These are phyloP conservation scores for Torrubiellomyces zombiae DNA, from an alignment of 2,329 filamentous ascomycete genomes.

Conservation along the genomic window DNA sequence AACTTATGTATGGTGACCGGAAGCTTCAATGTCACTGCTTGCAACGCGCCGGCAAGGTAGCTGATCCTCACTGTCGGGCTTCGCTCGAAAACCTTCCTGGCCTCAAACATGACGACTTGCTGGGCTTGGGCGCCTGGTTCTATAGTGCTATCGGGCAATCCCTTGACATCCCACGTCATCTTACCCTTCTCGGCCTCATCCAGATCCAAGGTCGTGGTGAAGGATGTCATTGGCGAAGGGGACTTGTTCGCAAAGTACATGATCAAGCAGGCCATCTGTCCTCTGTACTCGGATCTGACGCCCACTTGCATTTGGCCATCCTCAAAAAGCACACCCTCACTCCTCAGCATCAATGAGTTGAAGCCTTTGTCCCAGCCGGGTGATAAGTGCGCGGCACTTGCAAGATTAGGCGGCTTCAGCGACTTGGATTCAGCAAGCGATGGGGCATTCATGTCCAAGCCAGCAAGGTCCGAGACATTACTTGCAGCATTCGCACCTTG, in stretches of 20 bases:
- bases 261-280: conserved; percentile 89
- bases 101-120: conserved; percentile 90
- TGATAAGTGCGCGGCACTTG: conserved; percentile 79
- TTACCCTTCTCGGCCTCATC: conserved; percentile 46
- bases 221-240: conserved; percentile 66
- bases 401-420: conserved; percentile 62
- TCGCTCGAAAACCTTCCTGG: conserved; percentile 63
- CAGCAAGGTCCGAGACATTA: conserved; percentile 52
- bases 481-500: conserved; percentile 37
- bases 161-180: conserved; percentile 75
- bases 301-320: conserved; percentile 89
- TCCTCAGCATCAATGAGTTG: conserved; percentile 59
- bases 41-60: conserved; percentile 83
- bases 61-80: conserved; percentile 85
- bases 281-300: conserved; percentile 81
- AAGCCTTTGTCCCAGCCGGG: conserved; percentile 91
- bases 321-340: conserved; percentile 85
- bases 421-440: conserved; percentile 38
- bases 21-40: conserved; percentile 80
- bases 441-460: conserved; percentile 59
- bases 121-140: conserved; percentile 62
- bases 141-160: conserved; percentile 70
- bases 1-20: conserved; percentile 87
- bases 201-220: conserved; percentile 86
- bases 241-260: conserved; percentile 95